Conservation (phyloP, 1,284 basidiomycete species). For the Tilletiopsis washingtonensis region DNA sequence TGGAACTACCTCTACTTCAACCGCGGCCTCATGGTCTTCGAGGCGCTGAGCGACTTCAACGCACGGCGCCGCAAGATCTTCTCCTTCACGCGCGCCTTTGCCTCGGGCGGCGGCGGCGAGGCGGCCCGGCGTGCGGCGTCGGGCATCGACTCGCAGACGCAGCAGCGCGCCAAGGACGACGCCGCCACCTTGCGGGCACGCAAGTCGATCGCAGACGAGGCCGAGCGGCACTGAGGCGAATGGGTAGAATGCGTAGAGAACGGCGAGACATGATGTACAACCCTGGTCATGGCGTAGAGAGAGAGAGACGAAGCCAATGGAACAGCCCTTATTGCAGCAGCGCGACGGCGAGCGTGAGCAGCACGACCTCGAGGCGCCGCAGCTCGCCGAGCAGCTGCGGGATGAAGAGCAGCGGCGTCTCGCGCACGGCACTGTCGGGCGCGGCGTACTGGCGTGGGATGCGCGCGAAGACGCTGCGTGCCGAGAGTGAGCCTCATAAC, state of each 20-base stretch:
- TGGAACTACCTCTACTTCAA: constrained; percentile 40
- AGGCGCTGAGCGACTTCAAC: constrained; percentile 31
- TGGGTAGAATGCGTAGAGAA: too few species aligned
- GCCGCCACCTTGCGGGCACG: neutral
- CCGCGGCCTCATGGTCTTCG: constrained; percentile 37
- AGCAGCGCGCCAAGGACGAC: neutral
- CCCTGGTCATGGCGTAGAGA: too few species aligned
- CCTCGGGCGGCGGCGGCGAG: neutral
- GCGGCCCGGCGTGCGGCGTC: neutral
- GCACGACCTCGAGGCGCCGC: constrained; percentile 1
- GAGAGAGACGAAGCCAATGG: too few species aligned
- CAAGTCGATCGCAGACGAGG: constrained; percentile 33
- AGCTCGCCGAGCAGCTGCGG: neutral
- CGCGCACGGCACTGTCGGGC: constrained; percentile 1
- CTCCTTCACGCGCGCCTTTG: constrained; percentile 8
- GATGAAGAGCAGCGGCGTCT: neutral
- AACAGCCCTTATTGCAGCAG: too few species aligned
- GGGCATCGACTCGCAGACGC: neutral
- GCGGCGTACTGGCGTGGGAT: neutral
- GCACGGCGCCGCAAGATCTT: constrained; percentile 12
- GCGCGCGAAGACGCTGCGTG: too few species aligned
- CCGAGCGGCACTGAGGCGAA: too few species aligned
- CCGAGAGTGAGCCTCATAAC: too few species aligned
- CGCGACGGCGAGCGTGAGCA: neutral
- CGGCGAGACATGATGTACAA: too few species aligned